Evolutionary conservation across 306 rosid genomes (phyloP), one percentile per base, ranked within the genome.

Genomic region (Medicago ruthenica): DNA sequence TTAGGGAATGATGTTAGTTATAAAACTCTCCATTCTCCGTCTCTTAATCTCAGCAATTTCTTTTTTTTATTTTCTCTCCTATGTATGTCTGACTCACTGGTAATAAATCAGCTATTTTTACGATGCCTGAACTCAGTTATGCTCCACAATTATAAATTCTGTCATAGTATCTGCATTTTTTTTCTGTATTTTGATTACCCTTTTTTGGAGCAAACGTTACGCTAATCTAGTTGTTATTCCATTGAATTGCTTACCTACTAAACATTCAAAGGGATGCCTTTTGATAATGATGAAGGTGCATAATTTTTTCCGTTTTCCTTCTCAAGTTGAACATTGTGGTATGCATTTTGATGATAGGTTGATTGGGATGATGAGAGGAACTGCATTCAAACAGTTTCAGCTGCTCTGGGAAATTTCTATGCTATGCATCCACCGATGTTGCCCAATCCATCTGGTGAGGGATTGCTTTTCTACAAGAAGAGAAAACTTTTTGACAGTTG

Each of bases 351-450:
- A 34, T 78, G 70, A 18, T 77, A 90, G 98, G 86, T 91, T 81
- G 90, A 94, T 77, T 94, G 97, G 98, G 96, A 88, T 67, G 89
- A 83, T 57, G 97, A 94, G 85, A 91, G 79, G 72, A 85, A 62
- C 54, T 91, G 96, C 83, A 71, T 94, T 48, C 96, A 90, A 88
- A 67, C 85, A 51, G 82, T 92, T 83, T 79, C 97, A 61, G 98
- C 95, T 82, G 90, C 96, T 78, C 84, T 94, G 31, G 98, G 93
- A 73, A 86, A 87, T 80, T 92, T 94, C 83, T 94, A 91, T 81
- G 97, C 96, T 14, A 86, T 90, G 93, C 97, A 91, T 85, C 97
- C 97, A 67, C 96, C 91, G 60, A 67, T 91, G 88, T 83, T 94
- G 79, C 97, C 97, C 77, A 94, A 94, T 82, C 98, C 96, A 50